These are phyloP conservation scores for Adansonia grandidieri DNA, from an alignment of 441 rosid genomes.

Conservation along the genomic window DNA sequence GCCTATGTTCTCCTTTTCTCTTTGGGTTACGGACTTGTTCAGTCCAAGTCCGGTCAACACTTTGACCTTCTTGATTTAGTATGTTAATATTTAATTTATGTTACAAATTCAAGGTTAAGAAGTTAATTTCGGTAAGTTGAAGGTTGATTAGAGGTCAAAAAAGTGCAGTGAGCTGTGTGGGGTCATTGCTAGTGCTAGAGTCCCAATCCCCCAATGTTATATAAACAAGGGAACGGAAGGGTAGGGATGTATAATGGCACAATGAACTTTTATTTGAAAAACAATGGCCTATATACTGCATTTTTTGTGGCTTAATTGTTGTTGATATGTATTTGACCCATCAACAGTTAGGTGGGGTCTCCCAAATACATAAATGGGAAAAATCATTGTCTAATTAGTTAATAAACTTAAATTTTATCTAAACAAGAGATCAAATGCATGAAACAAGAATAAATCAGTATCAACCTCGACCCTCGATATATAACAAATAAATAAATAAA, in stretches of 20 bases:
- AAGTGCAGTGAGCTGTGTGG: background rate
- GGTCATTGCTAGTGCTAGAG: slow-evolving; percentile 4
- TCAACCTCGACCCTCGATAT: background rate
- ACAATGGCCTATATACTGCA: background rate
- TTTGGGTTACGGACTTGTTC: slow-evolving; percentile 17
- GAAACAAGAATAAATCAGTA: background rate
- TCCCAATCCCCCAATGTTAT: background rate
- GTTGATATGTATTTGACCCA: no score
- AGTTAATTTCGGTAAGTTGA: slow-evolving; percentile 20
- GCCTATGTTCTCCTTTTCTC: slow-evolving; percentile 7
- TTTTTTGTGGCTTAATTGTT: no score
- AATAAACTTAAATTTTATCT: background rate
- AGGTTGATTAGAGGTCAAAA: slow-evolving; percentile 8
- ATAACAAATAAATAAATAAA: background rate
- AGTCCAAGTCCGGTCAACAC: slow-evolving; percentile 23
- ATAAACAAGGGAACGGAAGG: slow-evolving; percentile 1
- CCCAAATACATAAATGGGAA: no score
- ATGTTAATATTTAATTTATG: background rate
- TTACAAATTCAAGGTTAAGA: slow-evolving; percentile 18
- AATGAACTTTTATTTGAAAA: background rate
- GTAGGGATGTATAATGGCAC: background rate
- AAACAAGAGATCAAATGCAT: background rate
- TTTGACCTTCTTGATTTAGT: slow-evolving; percentile 24
- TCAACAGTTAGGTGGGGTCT: no score
- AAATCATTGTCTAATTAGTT: background rate